Percentiles rank a stretch among this genome's conserved stretches.
These are phyloP conservation scores for Aspergillus chevalieri DNA, from an alignment of 2,329 filamentous ascomycete genomes.

Conservation along the genomic window DNA sequence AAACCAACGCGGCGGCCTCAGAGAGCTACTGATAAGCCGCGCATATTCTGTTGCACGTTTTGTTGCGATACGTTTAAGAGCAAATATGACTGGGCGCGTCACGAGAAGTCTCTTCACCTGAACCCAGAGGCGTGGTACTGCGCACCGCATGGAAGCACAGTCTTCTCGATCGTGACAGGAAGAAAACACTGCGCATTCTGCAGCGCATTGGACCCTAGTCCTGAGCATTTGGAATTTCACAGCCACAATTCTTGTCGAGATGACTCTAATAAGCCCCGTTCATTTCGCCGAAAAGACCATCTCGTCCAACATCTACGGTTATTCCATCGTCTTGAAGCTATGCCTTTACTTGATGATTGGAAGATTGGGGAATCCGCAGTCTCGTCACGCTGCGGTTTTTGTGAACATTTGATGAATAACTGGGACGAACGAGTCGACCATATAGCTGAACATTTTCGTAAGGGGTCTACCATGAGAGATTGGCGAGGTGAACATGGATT, in stretches of 20 bases:
- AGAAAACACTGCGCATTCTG: constrained; percentile 43
- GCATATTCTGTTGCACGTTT: constrained; percentile 18
- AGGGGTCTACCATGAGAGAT: constrained; percentile 45
- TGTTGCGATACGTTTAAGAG: constrained; percentile 20
- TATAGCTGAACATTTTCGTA: constrained; percentile 47
- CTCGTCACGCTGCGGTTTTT: constrained; percentile 49
- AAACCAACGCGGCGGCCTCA: not conserved
- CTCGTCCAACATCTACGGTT: constrained; percentile 48
- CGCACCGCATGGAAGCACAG: constrained; percentile 10
- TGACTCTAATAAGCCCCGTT: constrained; percentile 32
- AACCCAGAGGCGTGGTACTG: constrained; percentile 16
- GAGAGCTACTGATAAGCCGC: not conserved
- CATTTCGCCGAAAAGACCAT: constrained; percentile 51
- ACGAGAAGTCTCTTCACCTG: constrained; percentile 20
- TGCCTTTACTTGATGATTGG: constrained; percentile 10
- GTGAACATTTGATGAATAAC: constrained; percentile 39
- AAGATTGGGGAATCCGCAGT: constrained; percentile 35
- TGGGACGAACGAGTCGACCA: constrained; percentile 50
- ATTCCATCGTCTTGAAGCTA: constrained; percentile 41
- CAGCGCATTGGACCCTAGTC: constrained; percentile 38
- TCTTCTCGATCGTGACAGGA: constrained; percentile 4
- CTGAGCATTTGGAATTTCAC: constrained; percentile 45
- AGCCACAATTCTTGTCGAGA: constrained; percentile 44
- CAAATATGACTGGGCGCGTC: constrained; percentile 19
- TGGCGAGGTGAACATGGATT: constrained; percentile 51